Percentiles rank a stretch among this genome's conserved stretches.
These are phyloP conservation scores for Moesziomyces sp. DNA, from an alignment of 1,284 basidiomycete species.

Conservation along the genomic window DNA sequence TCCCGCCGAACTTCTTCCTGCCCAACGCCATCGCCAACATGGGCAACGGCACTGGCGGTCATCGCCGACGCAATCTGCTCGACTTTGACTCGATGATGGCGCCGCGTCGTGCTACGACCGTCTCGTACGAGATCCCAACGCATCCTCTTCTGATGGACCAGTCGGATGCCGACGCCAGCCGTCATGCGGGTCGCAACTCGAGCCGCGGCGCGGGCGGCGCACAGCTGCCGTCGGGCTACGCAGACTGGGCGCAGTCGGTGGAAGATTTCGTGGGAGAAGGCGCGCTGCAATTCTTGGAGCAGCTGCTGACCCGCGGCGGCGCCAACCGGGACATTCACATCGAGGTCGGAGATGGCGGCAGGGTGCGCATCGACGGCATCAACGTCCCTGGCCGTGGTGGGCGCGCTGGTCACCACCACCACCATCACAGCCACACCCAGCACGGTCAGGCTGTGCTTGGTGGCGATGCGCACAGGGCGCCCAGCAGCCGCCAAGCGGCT, in stretches of 20 bases:
- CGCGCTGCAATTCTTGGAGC: conserved; percentile 84
- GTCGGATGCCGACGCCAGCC: conserved; percentile 34
- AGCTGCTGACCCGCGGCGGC: conserved; percentile 71
- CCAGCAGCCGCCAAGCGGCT: conserved; percentile 34
- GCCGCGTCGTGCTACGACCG: conserved; percentile 31
- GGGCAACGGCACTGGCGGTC: conserved; percentile 24
- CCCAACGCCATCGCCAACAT: conserved; percentile 35
- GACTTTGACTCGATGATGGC: conserved; percentile 49
- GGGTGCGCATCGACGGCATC: conserved; percentile 56
- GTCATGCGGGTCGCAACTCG: conserved; percentile 23
- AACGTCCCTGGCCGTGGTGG: conserved; percentile 18
- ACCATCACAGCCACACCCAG: conserved; percentile 33
- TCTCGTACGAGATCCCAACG: conserved; percentile 69
- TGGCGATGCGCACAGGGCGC: conserved; percentile 20
- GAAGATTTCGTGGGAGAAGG: conserved; percentile 84
- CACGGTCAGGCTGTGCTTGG: conserved; percentile 36
- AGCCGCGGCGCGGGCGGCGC: conserved; percentile 15
- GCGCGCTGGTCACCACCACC: conserved; percentile 21
- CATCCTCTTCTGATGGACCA: conserved; percentile 84
- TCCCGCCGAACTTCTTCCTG: conserved; percentile 57
- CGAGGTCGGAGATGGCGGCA: conserved; percentile 52
- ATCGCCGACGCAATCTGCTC: conserved; percentile 42
- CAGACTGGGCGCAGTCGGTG: conserved; percentile 75
- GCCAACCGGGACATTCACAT: conserved; percentile 55
- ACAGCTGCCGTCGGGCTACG: conserved; percentile 23